Percentiles rank a stretch among this genome's conserved stretches.
These are phyloP conservation scores for Atractiella rhizophila DNA, from an alignment of 768 basidiomycete species.

Conservation along the genomic window DNA sequence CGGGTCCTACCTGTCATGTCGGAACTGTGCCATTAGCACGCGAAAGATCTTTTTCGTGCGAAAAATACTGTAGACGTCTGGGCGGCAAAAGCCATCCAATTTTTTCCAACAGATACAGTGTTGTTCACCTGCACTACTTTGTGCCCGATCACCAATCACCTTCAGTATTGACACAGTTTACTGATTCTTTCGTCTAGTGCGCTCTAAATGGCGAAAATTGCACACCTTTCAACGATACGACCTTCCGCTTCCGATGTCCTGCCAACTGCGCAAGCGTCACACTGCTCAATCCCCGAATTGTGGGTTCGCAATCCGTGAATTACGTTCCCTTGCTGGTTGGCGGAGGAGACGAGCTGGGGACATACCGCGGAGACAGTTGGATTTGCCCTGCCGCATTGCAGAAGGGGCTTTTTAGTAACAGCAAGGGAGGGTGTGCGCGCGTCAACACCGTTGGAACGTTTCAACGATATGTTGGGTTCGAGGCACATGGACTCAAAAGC, in stretches of 20 bases:
- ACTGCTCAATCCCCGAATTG: conserved; percentile 44
- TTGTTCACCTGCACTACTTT: no score
- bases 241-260: conserved; percentile 56
- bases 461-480: conserved; percentile 37
- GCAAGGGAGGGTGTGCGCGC: conserved; percentile 50
- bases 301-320: conserved; percentile 40
- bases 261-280: conserved; percentile 39
- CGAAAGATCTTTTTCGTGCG: neutral
- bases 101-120: no score
- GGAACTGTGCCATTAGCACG: neutral
- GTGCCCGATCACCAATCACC: no score
- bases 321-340: conserved; percentile 56
- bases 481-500: conserved; percentile 39
- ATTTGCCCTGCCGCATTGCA: conserved; percentile 63
- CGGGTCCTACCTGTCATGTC: no score
- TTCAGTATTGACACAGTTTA: no score
- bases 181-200: conserved; percentile 43
- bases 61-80: neutral
- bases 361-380: conserved; percentile 63
- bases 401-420: conserved; percentile 34
- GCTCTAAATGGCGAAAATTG: conserved; percentile 45
- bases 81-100: no score
- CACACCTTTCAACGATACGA: conserved; percentile 34
- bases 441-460: conserved; percentile 46
- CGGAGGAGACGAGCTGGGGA: conserved; percentile 44